Conservation (phyloP, 345 rosid genomes). For the Eucalyptus pauciflora region DNA sequence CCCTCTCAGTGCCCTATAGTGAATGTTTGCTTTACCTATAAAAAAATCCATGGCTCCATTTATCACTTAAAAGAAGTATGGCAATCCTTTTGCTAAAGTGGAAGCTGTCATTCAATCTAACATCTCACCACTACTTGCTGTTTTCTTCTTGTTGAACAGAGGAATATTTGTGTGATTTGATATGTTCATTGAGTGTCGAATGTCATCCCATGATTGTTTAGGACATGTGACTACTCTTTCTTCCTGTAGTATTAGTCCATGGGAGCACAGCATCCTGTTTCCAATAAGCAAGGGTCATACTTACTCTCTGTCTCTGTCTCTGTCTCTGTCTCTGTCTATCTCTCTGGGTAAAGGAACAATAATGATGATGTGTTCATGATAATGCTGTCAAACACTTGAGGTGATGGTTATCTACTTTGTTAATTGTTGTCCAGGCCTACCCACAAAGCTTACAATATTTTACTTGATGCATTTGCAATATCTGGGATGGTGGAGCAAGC, state of each 20-base stretch:
- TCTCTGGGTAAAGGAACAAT: background rate
- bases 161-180: background rate
- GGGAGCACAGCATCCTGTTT: background rate
- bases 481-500: conserved; percentile 99
- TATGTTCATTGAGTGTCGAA: background rate
- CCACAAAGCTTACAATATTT: conserved; percentile 79
- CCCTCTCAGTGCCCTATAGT: background rate
- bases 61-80: background rate
- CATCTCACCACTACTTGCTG: background rate
- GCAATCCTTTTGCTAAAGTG: background rate
- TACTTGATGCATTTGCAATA: conserved; percentile 93
- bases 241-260: background rate
- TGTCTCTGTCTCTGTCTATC: background rate
- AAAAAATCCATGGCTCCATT: background rate
- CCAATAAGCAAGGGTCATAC: background rate
- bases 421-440: conserved; percentile 53
- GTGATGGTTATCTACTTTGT: background rate
- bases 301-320: background rate
- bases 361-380: background rate
- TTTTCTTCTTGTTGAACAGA: background rate
- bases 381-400: background rate
- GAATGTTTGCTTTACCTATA: background rate
- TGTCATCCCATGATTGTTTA: background rate
- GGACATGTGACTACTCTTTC: background rate
- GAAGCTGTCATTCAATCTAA: background rate